Percentiles rank a stretch among this genome's conserved stretches.
These are phyloP conservation scores for Scheffersomyces segobiensis DNA, from an alignment of 1,139 yeast species.

Conservation along the genomic window DNA sequence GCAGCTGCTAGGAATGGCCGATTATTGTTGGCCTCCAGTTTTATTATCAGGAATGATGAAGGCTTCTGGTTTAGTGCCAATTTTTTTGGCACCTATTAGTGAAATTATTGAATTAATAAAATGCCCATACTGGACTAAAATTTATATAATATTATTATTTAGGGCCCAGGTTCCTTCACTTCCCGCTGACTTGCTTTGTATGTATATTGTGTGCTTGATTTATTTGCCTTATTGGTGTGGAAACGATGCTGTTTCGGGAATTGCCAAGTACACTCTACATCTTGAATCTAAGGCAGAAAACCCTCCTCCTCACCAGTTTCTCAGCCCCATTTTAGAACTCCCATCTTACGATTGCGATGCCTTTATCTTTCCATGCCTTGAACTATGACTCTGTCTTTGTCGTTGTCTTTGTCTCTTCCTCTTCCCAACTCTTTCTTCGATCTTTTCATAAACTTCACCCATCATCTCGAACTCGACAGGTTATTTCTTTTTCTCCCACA, in stretches of 20 bases:
- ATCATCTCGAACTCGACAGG: not conserved
- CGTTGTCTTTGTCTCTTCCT: not conserved
- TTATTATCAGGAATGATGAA: too few relatives aligned
- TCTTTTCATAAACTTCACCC: too few relatives aligned
- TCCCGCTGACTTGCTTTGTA: not conserved
- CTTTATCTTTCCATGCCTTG: too few relatives aligned
- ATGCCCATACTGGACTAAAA: not conserved
- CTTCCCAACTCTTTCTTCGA: not conserved
- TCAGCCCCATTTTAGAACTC: too few relatives aligned
- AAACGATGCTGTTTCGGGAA: not conserved
- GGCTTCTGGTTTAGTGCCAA: not conserved
- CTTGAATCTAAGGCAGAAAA: not conserved
- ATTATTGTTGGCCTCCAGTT: too few relatives aligned
- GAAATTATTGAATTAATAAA: not conserved
- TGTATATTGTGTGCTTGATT: not conserved
- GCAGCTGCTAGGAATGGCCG: not conserved
- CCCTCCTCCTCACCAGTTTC: not conserved
- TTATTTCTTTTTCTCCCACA: not conserved
- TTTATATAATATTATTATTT: too few relatives aligned
- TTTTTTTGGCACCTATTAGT: not conserved
- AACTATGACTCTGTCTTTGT: not conserved
- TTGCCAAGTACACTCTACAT: not conserved
- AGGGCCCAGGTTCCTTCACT: not conserved
- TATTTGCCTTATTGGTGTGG: not conserved
- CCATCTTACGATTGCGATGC: too few relatives aligned